phyloP scores from a whole-genome alignment of 148 eudicot genomes.

The Fagopyrum esculentum region DNA sequence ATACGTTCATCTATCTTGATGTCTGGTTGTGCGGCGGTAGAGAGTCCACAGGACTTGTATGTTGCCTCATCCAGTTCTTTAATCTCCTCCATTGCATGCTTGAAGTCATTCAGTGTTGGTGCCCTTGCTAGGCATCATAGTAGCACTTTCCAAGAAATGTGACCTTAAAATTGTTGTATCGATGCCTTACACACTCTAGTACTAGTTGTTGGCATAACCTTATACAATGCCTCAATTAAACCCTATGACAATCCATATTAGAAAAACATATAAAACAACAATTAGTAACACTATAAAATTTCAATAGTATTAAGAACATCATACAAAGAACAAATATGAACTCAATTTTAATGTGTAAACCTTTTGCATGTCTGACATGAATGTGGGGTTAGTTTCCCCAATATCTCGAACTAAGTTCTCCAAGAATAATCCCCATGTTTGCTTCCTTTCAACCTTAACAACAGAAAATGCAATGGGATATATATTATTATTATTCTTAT shows the following conservation, averaged over 20 bases:
- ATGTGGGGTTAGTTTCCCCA: neutral
- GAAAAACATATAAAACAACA: too few species aligned
- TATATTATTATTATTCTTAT: constrained; percentile 12
- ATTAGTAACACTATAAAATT: too few species aligned
- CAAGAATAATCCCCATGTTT: too few species aligned
- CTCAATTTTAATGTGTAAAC: neutral
- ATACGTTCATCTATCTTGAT: neutral
- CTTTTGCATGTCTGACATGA: neutral
- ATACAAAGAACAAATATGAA: too few species aligned
- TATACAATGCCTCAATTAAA: neutral
- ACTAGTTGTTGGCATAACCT: neutral
- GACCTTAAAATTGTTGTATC: neutral
- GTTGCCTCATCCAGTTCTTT: neutral
- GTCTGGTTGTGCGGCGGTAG: neutral
- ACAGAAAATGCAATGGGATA: constrained; percentile 6
- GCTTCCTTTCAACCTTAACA: neutral
- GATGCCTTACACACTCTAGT: neutral
- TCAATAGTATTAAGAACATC: too few species aligned
- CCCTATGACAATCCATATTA: neutral
- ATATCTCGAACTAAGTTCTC: neutral
- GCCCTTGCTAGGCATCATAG: neutral
- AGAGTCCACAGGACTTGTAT: neutral
- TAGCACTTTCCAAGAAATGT: neutral
- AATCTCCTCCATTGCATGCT: neutral
- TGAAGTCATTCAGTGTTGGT: neutral